A percentile compares a stretch with the other conserved stretches of the same genome.
phyloP scores from a whole-genome alignment of 2,329 filamentous ascomycete species.

The Pseudogymnoascus sp. region DNA sequence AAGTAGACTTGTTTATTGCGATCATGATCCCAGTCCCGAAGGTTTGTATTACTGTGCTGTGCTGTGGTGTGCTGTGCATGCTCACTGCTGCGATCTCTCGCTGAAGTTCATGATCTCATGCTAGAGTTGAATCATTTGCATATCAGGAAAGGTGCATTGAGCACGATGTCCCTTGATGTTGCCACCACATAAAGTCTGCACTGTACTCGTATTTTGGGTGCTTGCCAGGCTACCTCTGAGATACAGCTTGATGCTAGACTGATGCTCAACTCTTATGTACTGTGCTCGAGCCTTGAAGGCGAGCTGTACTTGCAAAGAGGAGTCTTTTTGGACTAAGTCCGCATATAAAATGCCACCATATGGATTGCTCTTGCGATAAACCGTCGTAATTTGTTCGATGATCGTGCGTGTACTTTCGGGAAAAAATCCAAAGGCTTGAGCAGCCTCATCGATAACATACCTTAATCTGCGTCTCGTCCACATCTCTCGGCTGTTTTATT shows the following conservation, averaged over 20 bases:
- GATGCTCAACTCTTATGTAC: slow-evolving; percentile 49
- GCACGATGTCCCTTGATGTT: slow-evolving; percentile 3
- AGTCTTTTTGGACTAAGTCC: slow-evolving; percentile 8
- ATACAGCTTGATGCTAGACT: slow-evolving; percentile 40
- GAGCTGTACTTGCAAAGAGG: slow-evolving; percentile 16
- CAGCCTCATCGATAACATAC: slow-evolving; percentile 94
- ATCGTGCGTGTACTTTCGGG: slow-evolving; percentile 50
- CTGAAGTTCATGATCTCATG: slow-evolving; percentile 26
- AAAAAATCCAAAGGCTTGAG: slow-evolving; percentile 60
- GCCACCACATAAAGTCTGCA: slow-evolving; percentile 23
- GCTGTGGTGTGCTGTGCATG: slow-evolving; percentile 27
- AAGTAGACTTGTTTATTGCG: not conserved
- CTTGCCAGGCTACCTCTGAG: slow-evolving; percentile 46
- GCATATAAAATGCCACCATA: slow-evolving; percentile 8
- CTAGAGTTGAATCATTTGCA: not conserved
- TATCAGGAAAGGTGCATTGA: slow-evolving; percentile 4
- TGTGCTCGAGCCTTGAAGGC: slow-evolving; percentile 26
- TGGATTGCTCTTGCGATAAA: not conserved
- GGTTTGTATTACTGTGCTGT: slow-evolving; percentile 11
- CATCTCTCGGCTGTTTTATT: slow-evolving; percentile 71
- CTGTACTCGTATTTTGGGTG: slow-evolving; percentile 30
- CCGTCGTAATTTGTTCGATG: slow-evolving; percentile 5
- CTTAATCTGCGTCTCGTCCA: slow-evolving; percentile 97
- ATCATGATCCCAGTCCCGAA: not conserved
- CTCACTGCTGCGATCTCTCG: slow-evolving; percentile 47